A percentile compares a stretch with the other conserved stretches of the same genome.
Conservation (phyloP, 1,139 yeast genomes). For the Nakaseomyces kungkrabaensis region DNA sequence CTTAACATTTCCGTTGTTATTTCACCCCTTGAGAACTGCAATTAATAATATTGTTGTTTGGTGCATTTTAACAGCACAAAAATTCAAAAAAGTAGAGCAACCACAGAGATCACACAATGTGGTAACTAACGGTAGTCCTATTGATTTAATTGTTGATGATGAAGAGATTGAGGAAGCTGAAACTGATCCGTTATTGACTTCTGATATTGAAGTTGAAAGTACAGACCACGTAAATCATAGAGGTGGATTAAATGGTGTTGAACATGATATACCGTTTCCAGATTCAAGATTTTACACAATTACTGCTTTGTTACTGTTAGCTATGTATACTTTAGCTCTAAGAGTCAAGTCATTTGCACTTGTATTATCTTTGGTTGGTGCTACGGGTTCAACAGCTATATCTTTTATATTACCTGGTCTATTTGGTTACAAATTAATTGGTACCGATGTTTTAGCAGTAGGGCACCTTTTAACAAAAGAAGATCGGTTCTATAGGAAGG, state of each 20-base stretch:
- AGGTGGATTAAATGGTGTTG: slow-evolving; percentile 4
- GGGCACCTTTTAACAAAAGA: slow-evolving; percentile 24
- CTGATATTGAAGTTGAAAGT: neutral
- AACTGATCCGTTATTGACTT: neutral
- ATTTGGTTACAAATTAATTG: slow-evolving; percentile 65
- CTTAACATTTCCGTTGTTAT: slow-evolving; percentile 82
- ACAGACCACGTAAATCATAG: neutral
- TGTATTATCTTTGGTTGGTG: slow-evolving; percentile 79
- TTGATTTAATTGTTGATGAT: neutral
- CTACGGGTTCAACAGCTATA: slow-evolving; percentile 6
- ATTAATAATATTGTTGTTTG: slow-evolving; percentile 63
- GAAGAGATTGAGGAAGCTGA: slow-evolving; percentile 1
- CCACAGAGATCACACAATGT: neutral
- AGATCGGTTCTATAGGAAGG: slow-evolving; percentile 39
- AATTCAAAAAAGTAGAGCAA: neutral
- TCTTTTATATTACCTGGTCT: slow-evolving; percentile 37
- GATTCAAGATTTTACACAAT: slow-evolving; percentile 37
- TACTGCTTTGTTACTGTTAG: slow-evolving; percentile 37
- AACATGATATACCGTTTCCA: slow-evolving; percentile 42
- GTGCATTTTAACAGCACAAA: slow-evolving; percentile 25
- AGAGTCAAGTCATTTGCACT: slow-evolving; percentile 68
- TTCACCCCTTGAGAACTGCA: slow-evolving; percentile 86
- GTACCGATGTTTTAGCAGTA: slow-evolving; percentile 27
- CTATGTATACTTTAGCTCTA: slow-evolving; percentile 57
- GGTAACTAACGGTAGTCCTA: neutral